Evolutionary conservation across 257 asterid species (phyloP).

Genomic region (Scutellaria minor): DNA sequence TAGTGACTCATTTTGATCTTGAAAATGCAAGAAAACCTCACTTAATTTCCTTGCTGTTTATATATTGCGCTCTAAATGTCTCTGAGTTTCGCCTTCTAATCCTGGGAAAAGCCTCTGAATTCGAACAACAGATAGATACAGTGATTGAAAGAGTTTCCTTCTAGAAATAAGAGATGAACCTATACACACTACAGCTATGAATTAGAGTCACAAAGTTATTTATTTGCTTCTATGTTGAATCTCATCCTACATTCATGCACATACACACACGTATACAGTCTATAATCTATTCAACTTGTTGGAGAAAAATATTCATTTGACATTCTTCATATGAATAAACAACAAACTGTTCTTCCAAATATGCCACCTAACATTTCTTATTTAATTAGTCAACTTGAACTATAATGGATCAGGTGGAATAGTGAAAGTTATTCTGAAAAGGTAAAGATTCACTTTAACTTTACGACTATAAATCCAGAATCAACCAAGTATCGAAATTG

Average conservation of each 20-base stretch:
- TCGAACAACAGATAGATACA: constrained; percentile 15
- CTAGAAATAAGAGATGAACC: constrained; percentile 7
- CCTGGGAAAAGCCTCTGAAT: constrained; percentile 65
- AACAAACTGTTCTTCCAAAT: not conserved
- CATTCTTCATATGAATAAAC: not conserved
- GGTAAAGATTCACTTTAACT: not conserved
- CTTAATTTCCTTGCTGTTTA: constrained; percentile 78
- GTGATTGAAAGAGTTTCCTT: constrained; percentile 7
- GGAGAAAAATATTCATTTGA: not conserved
- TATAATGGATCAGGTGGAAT: not conserved
- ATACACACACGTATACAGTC: not conserved
- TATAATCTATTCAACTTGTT: too few relatives aligned
- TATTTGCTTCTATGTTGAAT: too few relatives aligned
- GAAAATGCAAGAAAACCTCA: constrained; percentile 38
- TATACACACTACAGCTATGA: not conserved
- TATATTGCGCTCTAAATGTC: constrained; percentile 85
- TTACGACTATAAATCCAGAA: not conserved
- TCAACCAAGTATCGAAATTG: not conserved
- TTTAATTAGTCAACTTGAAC: constrained; percentile 8
- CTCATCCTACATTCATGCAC: too few relatives aligned
- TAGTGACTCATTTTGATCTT: constrained; percentile 10
- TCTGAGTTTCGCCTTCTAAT: constrained; percentile 87
- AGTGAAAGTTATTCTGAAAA: not conserved
- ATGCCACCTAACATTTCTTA: not conserved
- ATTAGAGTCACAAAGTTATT: not conserved